Evolutionary conservation across 805 yeast species (phyloP).

Genomic region (Candida cerambycidarum): DNA sequence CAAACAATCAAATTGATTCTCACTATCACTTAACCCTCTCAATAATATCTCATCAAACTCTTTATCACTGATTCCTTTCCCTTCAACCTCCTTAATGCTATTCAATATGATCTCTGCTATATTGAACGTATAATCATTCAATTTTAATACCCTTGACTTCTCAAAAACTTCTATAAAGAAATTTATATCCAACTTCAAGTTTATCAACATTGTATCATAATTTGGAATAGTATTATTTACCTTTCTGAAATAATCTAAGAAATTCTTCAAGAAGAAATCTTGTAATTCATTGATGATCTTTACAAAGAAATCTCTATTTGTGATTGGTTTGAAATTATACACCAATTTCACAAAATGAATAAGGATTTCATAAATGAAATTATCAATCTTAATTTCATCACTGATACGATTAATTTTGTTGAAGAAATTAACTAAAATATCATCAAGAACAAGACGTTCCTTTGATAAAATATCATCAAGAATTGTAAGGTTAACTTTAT

Average conservation of each 20-base stretch:
- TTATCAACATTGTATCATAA: conserved; percentile 19
- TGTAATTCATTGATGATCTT: conserved; percentile 40
- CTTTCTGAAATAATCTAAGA: conserved; percentile 31
- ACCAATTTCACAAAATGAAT: conserved; percentile 42
- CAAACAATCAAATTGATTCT: conserved; percentile 30
- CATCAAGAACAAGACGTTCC: conserved; percentile 35
- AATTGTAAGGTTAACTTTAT: conserved; percentile 38
- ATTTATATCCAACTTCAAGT: conserved; percentile 36
- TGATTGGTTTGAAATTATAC: conserved; percentile 40
- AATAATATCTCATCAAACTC: conserved; percentile 15
- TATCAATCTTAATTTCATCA: conserved; percentile 29
- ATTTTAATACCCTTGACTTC: conserved; percentile 28
- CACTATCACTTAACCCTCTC: conserved; percentile 18
- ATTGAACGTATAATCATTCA: conserved; percentile 35
- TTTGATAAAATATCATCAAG: conserved; percentile 39
- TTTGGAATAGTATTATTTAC: conserved; percentile 17
- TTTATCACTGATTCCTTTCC: conserved; percentile 12
- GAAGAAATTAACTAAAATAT: conserved; percentile 26
- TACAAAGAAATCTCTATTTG: conserved; percentile 34
- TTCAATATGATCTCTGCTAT: conserved; percentile 31
- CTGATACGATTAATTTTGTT: conserved; percentile 13
- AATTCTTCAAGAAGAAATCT: conserved; percentile 31
- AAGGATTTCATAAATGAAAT: conserved; percentile 38
- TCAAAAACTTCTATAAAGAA: conserved; percentile 42
- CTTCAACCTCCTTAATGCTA: conserved; percentile 25